These are phyloP conservation scores for Isatis tinctoria DNA, from an alignment of 345 rosid genomes.

Conservation along the genomic window DNA sequence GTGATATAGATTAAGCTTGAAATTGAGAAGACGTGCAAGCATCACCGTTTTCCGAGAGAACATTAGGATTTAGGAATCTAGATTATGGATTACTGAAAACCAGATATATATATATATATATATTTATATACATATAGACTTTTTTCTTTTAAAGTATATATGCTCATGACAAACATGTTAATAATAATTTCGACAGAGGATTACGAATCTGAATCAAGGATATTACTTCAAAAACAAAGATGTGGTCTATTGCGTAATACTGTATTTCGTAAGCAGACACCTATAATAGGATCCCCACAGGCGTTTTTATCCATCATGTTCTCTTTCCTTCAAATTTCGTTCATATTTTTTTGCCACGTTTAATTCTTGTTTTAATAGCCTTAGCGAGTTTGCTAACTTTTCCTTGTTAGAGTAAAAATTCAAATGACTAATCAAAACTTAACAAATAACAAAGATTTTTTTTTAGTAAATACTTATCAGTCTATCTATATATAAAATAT, in stretches of 20 bases:
- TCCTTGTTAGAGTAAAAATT: background rate
- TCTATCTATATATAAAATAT: background rate
- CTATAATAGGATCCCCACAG: too few relatives aligned
- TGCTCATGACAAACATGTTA: background rate
- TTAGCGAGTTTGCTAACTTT: background rate
- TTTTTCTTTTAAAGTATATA: background rate
- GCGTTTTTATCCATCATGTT: too few relatives aligned
- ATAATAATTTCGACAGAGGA: background rate
- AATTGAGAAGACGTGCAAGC: background rate
- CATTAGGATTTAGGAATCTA: background rate
- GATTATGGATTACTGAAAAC: background rate
- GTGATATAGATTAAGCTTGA: background rate
- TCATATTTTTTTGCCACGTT: too few relatives aligned
- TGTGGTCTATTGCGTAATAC: background rate
- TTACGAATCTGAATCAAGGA: background rate
- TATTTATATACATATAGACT: too few relatives aligned
- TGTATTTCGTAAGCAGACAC: background rate
- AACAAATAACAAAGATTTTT: background rate
- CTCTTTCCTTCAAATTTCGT: too few relatives aligned
- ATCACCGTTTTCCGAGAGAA: background rate
- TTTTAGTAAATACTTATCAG: too few relatives aligned
- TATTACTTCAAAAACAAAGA: background rate
- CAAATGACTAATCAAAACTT: background rate
- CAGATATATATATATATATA: too few relatives aligned
- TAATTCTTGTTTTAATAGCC: background rate